Conservation (phyloP, 306 rosid genomes). For the Cucurbita moschata region DNA sequence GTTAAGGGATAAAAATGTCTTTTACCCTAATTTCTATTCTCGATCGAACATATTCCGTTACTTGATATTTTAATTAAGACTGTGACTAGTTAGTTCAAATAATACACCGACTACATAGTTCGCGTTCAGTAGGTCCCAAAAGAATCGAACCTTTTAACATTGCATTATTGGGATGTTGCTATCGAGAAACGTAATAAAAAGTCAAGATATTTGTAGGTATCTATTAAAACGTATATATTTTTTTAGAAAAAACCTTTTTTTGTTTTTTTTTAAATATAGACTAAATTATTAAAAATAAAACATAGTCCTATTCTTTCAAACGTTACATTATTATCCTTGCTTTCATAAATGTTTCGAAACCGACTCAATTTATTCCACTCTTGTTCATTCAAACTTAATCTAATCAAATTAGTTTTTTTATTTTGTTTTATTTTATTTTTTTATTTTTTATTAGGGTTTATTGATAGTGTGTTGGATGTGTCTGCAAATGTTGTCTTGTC, state of each 20-base stretch:
- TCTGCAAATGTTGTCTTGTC: neutral
- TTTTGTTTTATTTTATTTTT: too few relatives aligned
- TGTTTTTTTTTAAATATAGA: too few relatives aligned
- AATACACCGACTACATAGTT: neutral
- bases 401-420: too few relatives aligned
- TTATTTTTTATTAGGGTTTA: too few relatives aligned
- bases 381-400: too few relatives aligned
- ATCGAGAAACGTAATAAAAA: neutral
- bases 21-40: neutral
- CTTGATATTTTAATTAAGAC: neutral
- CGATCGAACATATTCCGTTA: neutral
- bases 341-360: too few relatives aligned
- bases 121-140: neutral
- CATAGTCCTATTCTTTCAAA: too few relatives aligned
- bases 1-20: neutral
- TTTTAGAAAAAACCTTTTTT: too few relatives aligned
- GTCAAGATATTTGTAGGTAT: neutral
- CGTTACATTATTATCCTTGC: too few relatives aligned
- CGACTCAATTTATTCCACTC: too few relatives aligned
- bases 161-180: neutral
- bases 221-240: neutral
- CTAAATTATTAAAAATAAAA: too few relatives aligned
- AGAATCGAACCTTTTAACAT: neutral
- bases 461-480: neutral
- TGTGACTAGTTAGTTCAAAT: neutral